These are phyloP conservation scores for Fusarium gaditjirri DNA, from an alignment of 2,329 filamentous ascomycete genomes.

Conservation along the genomic window DNA sequence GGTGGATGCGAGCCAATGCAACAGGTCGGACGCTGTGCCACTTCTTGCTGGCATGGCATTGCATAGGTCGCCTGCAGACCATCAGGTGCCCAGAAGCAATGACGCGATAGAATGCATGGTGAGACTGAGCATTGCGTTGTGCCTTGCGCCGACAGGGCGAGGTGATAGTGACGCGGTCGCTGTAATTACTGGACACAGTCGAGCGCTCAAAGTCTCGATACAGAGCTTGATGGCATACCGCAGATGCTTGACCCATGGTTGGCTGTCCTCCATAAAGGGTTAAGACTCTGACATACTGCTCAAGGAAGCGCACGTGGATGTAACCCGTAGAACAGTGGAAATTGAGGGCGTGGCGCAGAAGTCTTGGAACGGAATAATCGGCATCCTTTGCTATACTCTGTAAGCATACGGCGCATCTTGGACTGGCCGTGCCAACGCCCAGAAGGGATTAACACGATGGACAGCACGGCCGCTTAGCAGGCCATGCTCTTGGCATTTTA, in stretches of 20 bases:
- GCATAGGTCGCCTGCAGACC: conserved; percentile 41
- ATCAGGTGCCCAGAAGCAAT: conserved; percentile 43
- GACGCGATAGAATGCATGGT: conserved; percentile 44
- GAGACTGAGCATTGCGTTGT: conserved; percentile 42
- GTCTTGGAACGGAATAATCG: conserved; percentile 47
- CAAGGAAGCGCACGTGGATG: conserved; percentile 39
- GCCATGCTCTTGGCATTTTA: conserved; percentile 30
- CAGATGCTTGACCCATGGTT: conserved; percentile 35
- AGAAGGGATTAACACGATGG: conserved; percentile 36
- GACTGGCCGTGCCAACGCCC: conserved; percentile 30
- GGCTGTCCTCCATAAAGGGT: conserved; percentile 34
- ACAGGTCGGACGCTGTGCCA: conserved; percentile 37
- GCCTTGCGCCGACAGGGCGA: conserved; percentile 30
- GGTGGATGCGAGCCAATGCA: conserved; percentile 38
- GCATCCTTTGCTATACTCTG: conserved; percentile 37
- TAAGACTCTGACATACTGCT: conserved; percentile 33
- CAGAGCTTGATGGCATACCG: conserved; percentile 32
- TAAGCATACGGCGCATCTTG: conserved; percentile 31
- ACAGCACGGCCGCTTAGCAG: conserved; percentile 30
- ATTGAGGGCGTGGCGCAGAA: conserved; percentile 44
- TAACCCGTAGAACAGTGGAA: conserved; percentile 39
- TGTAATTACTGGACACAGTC: conserved; percentile 19
- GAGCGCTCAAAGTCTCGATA: conserved; percentile 24
- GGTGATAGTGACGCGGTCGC: conserved; percentile 25
- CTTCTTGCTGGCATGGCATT: conserved; percentile 41